Evolutionary conservation across 2,329 filamentous ascomycete species (phyloP), one percentile per base, ranked within the genome.

Genomic region (Calcarisporium arbuscula): DNA sequence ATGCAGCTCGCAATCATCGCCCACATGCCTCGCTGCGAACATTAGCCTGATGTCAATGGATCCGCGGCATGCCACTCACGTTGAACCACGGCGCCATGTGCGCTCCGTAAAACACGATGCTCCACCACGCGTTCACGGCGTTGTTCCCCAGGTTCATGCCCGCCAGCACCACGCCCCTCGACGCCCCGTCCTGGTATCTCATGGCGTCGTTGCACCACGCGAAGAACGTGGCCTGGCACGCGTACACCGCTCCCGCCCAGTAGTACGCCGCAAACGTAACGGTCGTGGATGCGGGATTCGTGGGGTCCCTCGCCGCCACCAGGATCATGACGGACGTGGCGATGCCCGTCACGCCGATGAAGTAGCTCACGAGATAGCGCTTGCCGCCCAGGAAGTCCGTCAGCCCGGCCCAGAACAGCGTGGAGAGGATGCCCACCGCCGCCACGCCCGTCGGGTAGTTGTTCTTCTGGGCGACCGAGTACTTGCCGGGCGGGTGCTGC

Each of bases 191-290:
- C 46, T 83, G 73, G 36, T 72, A 70, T 7, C 77, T 67, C 61
- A 82, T 72, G 3, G 77, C 74, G 47, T 85, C 81, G 45, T 86
- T 85, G 16, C 78, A 81, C 81, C 81, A 85, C 0, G 82, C 81
- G 45, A 86, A 85, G 46, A 85, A 85, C 0, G 77, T 82, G 1
- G 82, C 80, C 54, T 86, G 80, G 47, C 80, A 82, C 0, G 81
- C 80, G 45, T 85, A 85, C 0, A 84, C 77, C 4, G 71, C 64
- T 1, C 82, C 82, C 0, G 80, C 77, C 73, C 75, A 80, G 53
- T 84, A 85, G 46, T 83, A 85, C 5, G 79, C 78, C 0, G 55
- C 78, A 41, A 85, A 81, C 0, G 77, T 68, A 2, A 72, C 61
- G 0, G 67, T 50, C 0, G 74, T 80, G 4, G 67, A 70, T 0